phyloP scores from a whole-genome alignment of 495 filamentous ascomycete species.

The Hypoxylon lienhwacheense region DNA sequence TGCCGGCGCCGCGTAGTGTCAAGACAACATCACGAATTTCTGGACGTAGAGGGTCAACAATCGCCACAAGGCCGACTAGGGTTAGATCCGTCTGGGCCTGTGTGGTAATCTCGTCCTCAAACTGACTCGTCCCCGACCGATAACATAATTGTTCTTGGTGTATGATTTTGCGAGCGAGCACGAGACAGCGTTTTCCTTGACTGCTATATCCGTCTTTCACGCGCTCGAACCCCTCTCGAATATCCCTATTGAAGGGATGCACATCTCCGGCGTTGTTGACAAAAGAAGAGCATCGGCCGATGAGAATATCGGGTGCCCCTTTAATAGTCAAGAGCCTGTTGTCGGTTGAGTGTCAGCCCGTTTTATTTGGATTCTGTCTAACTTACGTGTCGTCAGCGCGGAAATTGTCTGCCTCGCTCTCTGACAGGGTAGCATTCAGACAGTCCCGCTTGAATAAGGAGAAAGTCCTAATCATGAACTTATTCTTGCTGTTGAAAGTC shows the following conservation, averaged over 20 bases:
- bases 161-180: conserved; percentile 63
- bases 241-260: conserved; percentile 44
- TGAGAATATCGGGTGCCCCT: conserved; percentile 65
- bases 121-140: conserved; percentile 46
- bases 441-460: conserved; percentile 44
- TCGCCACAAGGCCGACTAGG: conserved; percentile 64
- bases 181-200: conserved; percentile 65
- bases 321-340: conserved; percentile 59
- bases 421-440: conserved; percentile 40
- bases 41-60: conserved; percentile 67
- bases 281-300: conserved; percentile 56
- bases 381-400: conserved; percentile 47
- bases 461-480: conserved; percentile 65
- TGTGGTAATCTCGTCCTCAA: conserved; percentile 55
- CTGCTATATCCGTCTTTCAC: conserved; percentile 64
- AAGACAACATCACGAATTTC: conserved; percentile 64
- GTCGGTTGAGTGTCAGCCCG: not conserved
- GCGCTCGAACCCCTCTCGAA: conserved; percentile 47
- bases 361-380: not conserved
- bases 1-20: conserved; percentile 61
- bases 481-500: conserved; percentile 79
- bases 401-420: conserved; percentile 43
- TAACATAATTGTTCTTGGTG: conserved; percentile 39
- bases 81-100: conserved; percentile 55
- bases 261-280: conserved; percentile 52